Evolutionary conservation across 1,139 yeast genomes (phyloP), one percentile per base, ranked within the genome.

Genomic region (Geotrichum aggregatum): DNA sequence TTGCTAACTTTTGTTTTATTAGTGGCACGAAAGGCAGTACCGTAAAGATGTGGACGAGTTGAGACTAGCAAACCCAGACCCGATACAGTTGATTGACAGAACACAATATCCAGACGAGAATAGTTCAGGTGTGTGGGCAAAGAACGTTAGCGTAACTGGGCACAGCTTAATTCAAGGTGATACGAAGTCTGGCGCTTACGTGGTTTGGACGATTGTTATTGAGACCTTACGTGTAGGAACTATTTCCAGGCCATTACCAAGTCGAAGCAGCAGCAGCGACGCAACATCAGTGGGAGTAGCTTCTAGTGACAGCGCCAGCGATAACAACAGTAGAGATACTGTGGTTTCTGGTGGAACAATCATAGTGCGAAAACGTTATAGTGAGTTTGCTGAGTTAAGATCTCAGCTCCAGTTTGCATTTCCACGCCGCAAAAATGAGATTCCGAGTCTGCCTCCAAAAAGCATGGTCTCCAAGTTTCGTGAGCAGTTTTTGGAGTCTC

Each of bases 391-490:
- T 44, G 56, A 58, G 36, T 72, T 87, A 33, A 71, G 84, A 33
- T 59, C 61, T 1, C 61, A 64, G 8, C 65, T 87, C 14, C 60
- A 71, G 7, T 54, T 54, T 2, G 69, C 68, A 28, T 77, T 71
- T 60, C 78, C 77, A 0, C 56, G 68, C 7, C 66, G 71, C 21
- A 56, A 60, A 14, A 67, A 67, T 11, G 74, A 76, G 45, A 74
- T 87, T 2, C 88, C 91, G 1, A 68, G 62, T 22, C 67, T 87
- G 34, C 96, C 96, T 0, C 83, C 87, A 0, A 85, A 84, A 62
- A 79, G 81, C 48, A 69, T 76, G 42, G 58, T 79, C 36, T 76
- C 77, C 47, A 70, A 82, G 57, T 66, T 82, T 58, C 71, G 81
- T 49, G 71, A 75, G 58, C 65, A 72, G 7, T 87, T 89, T 76